These are phyloP conservation scores for Mesotaenium endlicherianum DNA, from an alignment of 139 green algal genomes.

Conservation along the genomic window DNA sequence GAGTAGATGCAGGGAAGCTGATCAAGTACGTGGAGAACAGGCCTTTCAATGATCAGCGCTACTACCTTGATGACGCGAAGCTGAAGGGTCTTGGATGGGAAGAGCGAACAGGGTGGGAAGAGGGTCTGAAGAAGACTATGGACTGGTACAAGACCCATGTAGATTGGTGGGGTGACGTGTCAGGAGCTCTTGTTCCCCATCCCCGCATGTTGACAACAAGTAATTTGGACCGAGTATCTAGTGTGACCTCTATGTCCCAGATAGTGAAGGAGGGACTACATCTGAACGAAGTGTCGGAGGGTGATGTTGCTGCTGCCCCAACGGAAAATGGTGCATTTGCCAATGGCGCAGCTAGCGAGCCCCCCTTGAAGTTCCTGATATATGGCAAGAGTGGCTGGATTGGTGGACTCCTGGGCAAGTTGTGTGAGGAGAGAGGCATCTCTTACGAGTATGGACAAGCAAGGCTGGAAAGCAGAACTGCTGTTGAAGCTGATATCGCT, in stretches of 20 bases:
- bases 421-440: conserved; percentile 61
- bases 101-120: conserved; percentile 82
- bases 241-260: no score
- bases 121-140: conserved; percentile 87
- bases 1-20: conserved; percentile 59
- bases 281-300: not conserved
- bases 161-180: conserved; percentile 80
- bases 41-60: conserved; percentile 70
- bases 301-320: not conserved
- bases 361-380: conserved; percentile 50
- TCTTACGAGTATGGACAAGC: conserved; percentile 80
- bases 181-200: conserved; percentile 45
- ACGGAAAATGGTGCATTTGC: not conserved
- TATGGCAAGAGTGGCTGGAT: conserved; percentile 52
- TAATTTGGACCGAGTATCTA: no score
- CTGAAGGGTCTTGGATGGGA: conserved; percentile 86
- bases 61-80: conserved; percentile 94
- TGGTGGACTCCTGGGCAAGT: conserved; percentile 49
- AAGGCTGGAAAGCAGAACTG: conserved; percentile 81
- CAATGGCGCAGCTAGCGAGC: not conserved
- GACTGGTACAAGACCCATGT: conserved; percentile 82
- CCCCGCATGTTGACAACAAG: not conserved
- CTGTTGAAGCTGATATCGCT: conserved; percentile 83
- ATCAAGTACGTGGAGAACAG: conserved; percentile 60
- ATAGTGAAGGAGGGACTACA: no score